Percentiles rank a stretch among this genome's conserved stretches.
These are phyloP conservation scores for Aplosporella prunicola DNA, from an alignment of 2,329 filamentous ascomycete species.

Conservation along the genomic window DNA sequence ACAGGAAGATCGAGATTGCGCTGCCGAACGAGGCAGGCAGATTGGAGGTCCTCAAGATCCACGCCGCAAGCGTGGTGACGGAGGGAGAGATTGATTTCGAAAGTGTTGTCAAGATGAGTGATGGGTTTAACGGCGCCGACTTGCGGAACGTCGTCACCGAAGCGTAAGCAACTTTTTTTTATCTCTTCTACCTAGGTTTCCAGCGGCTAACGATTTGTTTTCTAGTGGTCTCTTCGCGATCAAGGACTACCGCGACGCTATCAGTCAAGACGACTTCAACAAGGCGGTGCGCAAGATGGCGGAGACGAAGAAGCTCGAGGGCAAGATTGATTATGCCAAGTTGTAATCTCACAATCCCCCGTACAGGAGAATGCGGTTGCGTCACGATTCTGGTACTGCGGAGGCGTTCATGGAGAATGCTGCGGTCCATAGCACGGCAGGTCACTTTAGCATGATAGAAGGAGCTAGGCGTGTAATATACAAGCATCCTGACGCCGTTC, in stretches of 20 bases:
- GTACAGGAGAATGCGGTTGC: too few relatives aligned
- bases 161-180: constrained; percentile 61
- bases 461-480: too few relatives aligned
- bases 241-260: constrained; percentile 91
- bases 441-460: too few relatives aligned
- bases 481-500: too few relatives aligned
- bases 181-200: background rate
- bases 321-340: constrained; percentile 97
- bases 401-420: too few relatives aligned
- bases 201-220: constrained; percentile 17
- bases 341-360: constrained; percentile 55
- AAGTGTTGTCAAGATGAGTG: constrained; percentile 99
- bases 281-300: constrained; percentile 96
- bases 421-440: too few relatives aligned
- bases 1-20: constrained; percentile 96
- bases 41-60: constrained; percentile 96
- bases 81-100: constrained; percentile 98
- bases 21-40: constrained; percentile 94
- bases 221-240: constrained; percentile 85
- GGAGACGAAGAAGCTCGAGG: constrained; percentile 96
- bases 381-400: too few relatives aligned
- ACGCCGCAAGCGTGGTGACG: constrained; percentile 72
- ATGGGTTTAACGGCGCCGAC: constrained; percentile 95
- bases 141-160: constrained; percentile 96
- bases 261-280: constrained; percentile 99